Evolutionary conservation across 2,329 filamentous ascomycete species (phyloP).

Genomic region (Penicillium sp.): DNA sequence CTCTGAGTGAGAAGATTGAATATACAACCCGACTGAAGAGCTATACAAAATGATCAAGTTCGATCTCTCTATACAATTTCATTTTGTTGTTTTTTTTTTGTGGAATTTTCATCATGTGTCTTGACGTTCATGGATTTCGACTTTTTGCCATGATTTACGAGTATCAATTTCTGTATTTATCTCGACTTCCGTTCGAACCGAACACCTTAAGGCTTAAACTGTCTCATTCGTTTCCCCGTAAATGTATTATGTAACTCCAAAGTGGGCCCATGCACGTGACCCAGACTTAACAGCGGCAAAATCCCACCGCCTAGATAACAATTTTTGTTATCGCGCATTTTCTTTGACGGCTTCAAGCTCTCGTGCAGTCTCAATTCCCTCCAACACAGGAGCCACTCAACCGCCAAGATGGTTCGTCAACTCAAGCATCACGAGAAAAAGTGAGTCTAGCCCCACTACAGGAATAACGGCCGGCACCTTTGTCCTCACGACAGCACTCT

Average conservation of each 20-base stretch:
- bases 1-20: slow-evolving; percentile 19
- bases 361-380: background rate
- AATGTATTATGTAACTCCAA: background rate
- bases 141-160: background rate
- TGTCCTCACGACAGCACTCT: background rate
- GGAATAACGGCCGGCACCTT: background rate
- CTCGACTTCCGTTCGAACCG: background rate
- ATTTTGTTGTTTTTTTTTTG: background rate
- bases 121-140: background rate
- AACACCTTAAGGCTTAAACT: background rate
- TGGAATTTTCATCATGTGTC: background rate
- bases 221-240: background rate
- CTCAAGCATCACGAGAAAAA: slow-evolving; percentile 97
- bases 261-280: slow-evolving; percentile 6
- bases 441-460: slow-evolving; percentile 31
- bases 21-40: slow-evolving; percentile 8
- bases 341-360: slow-evolving; percentile 4
- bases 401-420: slow-evolving; percentile 77
- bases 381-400: background rate
- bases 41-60: background rate
- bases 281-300: slow-evolving; percentile 10
- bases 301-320: slow-evolving; percentile 25
- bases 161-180: background rate
- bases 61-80: background rate
- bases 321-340: slow-evolving; percentile 25